Evolutionary conservation across 2,329 filamentous ascomycete genomes (phyloP).

Genomic region (Coniochaeta sp.): DNA sequence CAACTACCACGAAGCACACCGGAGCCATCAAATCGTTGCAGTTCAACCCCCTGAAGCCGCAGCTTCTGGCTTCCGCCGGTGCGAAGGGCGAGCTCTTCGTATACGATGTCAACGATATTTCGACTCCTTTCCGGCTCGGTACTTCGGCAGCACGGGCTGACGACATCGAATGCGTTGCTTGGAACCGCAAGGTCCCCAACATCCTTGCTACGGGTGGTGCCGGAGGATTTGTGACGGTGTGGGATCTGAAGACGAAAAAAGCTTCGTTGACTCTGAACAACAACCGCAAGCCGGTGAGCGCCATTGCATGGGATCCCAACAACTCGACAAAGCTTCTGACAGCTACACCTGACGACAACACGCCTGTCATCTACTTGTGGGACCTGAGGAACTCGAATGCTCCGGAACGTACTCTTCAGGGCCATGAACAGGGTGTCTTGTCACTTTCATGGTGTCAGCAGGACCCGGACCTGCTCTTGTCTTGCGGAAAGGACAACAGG

Average conservation of each 20-base stretch:
- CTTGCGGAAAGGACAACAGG: conserved; percentile 92
- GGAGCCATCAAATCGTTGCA: conserved; percentile 91
- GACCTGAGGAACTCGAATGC: conserved; percentile 94
- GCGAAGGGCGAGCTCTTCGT: conserved; percentile 95
- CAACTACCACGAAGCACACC: conserved; percentile 80
- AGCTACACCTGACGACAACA: conserved; percentile 80
- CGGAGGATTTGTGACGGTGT: conserved; percentile 93
- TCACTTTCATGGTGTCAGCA: conserved; percentile 94
- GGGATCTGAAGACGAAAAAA: conserved; percentile 98
- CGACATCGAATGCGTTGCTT: conserved; percentile 92
- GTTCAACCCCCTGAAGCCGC: conserved; percentile 89
- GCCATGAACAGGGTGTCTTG: conserved; percentile 90
- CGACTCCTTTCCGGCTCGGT: conserved; percentile 81
- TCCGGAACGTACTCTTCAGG: conserved; percentile 78
- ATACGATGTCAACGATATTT: conserved; percentile 86
- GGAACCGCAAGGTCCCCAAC: conserved; percentile 97
- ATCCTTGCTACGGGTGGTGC: conserved; percentile 91
- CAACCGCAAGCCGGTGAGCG: conserved; percentile 87
- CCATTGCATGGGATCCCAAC: conserved; percentile 95
- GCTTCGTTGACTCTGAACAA: conserved; percentile 94
- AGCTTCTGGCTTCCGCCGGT: conserved; percentile 86
- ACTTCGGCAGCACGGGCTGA: conserved; percentile 83
- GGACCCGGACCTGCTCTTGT: conserved; percentile 81
- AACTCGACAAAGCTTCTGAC: conserved; percentile 92
- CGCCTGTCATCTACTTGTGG: conserved; percentile 86